These are phyloP conservation scores for Talaromyces sp. DNA, from an alignment of 2,329 filamentous ascomycete species.

Conservation along the genomic window DNA sequence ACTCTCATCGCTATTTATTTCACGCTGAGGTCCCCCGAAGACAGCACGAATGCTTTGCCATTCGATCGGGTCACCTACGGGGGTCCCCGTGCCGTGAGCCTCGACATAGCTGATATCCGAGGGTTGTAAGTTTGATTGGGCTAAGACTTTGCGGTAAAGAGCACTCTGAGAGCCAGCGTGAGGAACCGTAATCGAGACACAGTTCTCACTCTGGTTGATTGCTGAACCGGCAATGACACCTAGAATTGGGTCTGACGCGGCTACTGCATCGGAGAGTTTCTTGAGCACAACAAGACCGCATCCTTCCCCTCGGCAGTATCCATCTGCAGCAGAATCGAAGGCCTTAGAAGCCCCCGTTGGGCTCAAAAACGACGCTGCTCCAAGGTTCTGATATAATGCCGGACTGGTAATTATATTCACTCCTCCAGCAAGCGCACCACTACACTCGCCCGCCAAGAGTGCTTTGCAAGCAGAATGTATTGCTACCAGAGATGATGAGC, in stretches of 20 bases:
- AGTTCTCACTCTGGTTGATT: conserved; percentile 77
- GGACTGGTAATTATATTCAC: conserved; percentile 69
- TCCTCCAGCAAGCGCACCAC: conserved; percentile 63
- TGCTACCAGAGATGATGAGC: too few relatives aligned
- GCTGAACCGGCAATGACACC: conserved; percentile 69
- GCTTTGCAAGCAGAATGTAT: too few relatives aligned
- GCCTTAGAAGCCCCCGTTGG: conserved; percentile 69
- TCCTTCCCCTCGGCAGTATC: conserved; percentile 65
- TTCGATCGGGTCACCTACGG: conserved; percentile 77
- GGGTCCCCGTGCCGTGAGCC: conserved; percentile 86
- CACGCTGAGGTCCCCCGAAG: conserved; percentile 41
- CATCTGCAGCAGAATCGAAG: conserved; percentile 74
- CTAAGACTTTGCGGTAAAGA: conserved; percentile 65
- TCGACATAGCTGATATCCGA: conserved; percentile 77
- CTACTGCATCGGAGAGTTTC: conserved; percentile 70
- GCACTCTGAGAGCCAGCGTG: conserved; percentile 71
- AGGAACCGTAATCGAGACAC: conserved; percentile 78
- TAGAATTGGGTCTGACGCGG: conserved; percentile 64
- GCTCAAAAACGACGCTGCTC: conserved; percentile 72
- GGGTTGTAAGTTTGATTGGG: conserved; percentile 69
- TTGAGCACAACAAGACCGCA: conserved; percentile 60
- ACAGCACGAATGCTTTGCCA: conserved; percentile 69
- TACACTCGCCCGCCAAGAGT: too few relatives aligned
- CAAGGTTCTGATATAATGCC: conserved; percentile 71
- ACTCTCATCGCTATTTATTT: conserved; percentile 13